Percentiles rank a stretch among this genome's conserved stretches.
These are phyloP conservation scores for Wickerhamiella brachini DNA, from an alignment of 805 yeast species.

Conservation along the genomic window DNA sequence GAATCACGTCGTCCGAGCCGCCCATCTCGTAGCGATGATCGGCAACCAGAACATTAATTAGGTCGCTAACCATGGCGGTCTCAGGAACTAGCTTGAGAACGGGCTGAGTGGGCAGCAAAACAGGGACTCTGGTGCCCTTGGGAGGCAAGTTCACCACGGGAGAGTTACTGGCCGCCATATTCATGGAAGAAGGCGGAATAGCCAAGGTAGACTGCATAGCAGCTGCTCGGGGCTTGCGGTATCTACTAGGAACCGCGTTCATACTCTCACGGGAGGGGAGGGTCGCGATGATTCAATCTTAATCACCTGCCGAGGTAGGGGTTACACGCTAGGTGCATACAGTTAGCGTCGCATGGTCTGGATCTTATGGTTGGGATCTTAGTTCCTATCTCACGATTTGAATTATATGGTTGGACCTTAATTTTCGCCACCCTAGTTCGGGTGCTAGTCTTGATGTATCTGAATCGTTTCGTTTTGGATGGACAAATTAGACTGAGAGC, in stretches of 20 bases:
- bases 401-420: too few relatives aligned
- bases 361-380: too few relatives aligned
- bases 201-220: background rate
- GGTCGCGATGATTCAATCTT: background rate
- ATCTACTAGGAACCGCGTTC: background rate
- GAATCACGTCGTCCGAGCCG: slow-evolving; percentile 15
- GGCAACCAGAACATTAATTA: slow-evolving; percentile 14
- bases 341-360: background rate
- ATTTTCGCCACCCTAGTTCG: too few relatives aligned
- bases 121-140: slow-evolving; percentile 3
- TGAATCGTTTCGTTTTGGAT: too few relatives aligned
- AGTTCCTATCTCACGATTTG: too few relatives aligned
- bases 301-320: background rate
- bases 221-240: background rate
- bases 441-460: too few relatives aligned
- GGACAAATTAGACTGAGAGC: too few relatives aligned
- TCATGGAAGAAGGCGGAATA: background rate
- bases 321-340: background rate
- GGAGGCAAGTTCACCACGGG: background rate
- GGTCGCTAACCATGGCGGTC: slow-evolving; percentile 7
- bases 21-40: slow-evolving; percentile 18
- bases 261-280: background rate
- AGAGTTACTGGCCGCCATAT: background rate
- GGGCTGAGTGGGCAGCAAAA: slow-evolving; percentile 18
- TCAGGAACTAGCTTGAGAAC: slow-evolving; percentile 11